Base-by-base conservation (phyloP, 2,329 filamentous ascomycete species). In the Sclerotinia glacialis region DNA sequence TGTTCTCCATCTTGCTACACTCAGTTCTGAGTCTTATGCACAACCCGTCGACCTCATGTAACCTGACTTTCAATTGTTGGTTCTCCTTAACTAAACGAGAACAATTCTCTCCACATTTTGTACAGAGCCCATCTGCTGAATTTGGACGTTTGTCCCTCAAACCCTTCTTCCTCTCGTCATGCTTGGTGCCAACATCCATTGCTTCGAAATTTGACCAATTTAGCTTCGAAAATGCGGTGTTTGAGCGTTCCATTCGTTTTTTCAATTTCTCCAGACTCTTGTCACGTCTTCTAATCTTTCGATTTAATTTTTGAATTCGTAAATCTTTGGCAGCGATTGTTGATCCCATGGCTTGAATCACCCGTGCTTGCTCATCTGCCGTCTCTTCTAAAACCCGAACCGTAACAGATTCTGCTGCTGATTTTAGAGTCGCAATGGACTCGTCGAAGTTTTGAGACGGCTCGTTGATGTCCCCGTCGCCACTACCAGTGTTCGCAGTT, bases 11-110 rank as follows among this genome's bases (percentile, higher is more conserved):
- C 26, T 60, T 47, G 26, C 42, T n/a, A 26, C 56, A 60, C 44
- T 47, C 28, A 12, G 31, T 60, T 21, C 44, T 37, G 28, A 60
- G 56, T 23, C 56, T 60, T 6, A 49, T 49, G 28, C 56, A 60
- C 26, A 60, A 49, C 12, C 56, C 56, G 37, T 60, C 56, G 8
- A 60, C 28, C 21, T 47, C 28, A 47, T 60, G 16, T 37, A 60
- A 37, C n/a, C 56, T 16, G 18, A 49, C 26, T 26, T 28, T 60
- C 56, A 60, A 26, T 37, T 47, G 21, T 37, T 60, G 44, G 4
- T 60, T 60, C 21, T 47, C 44, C n/a, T 23, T 11, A 5, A 60
- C 28, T 5, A 60, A 60, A 47, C 28, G 44, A 60, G 21, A 18
- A 23, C 28, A 47, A 37, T 49, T 26, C 56, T 60, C 28, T 12